phyloP scores from a whole-genome alignment of 2,329 filamentous ascomycete species.

The Acarospora socialis region DNA sequence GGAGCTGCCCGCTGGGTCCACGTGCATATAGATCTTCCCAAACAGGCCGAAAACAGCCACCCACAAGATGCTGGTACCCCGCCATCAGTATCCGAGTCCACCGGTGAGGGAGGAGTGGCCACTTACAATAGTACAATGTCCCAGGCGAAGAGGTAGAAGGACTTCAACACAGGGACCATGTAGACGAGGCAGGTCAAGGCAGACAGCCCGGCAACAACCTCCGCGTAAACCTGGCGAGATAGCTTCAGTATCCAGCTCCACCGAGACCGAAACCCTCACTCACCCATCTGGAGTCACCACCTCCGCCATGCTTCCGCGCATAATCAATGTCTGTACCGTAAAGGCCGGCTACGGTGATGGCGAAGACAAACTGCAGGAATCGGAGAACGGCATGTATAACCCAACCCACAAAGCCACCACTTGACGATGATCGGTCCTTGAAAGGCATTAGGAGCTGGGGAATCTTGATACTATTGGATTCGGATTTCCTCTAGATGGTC shows the following conservation, averaged over 20 bases:
- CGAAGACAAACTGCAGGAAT: constrained; percentile 62
- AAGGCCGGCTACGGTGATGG: constrained; percentile 61
- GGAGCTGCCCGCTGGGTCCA: constrained; percentile 47
- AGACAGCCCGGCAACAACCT: constrained; percentile 51
- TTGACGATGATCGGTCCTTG: too few relatives aligned
- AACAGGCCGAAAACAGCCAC: constrained; percentile 73
- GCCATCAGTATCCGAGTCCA: constrained; percentile 15
- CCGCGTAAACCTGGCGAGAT: constrained; percentile 48
- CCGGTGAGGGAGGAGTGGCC: constrained; percentile 12
- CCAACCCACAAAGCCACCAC: too few relatives aligned
- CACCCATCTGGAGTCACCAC: constrained; percentile 57
- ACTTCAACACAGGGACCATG: constrained; percentile 44
- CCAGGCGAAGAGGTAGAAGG: constrained; percentile 44
- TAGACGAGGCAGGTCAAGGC: constrained; percentile 52
- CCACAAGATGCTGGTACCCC: constrained; percentile 47
- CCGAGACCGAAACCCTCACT: constrained; percentile 16
- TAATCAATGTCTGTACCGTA: constrained; percentile 56
- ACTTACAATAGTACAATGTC: constrained; percentile 50
- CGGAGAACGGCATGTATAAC: constrained; percentile 47
- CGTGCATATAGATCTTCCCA: constrained; percentile 62
- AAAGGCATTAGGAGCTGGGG: too few relatives aligned
- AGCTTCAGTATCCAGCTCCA: constrained; percentile 7
- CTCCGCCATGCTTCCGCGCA: constrained; percentile 35
- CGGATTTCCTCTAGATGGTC: too few relatives aligned
- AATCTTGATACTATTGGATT: too few relatives aligned